Evolutionary conservation across 2,329 filamentous ascomycete species (phyloP).

Genomic region (Cladosporium sp.): DNA sequence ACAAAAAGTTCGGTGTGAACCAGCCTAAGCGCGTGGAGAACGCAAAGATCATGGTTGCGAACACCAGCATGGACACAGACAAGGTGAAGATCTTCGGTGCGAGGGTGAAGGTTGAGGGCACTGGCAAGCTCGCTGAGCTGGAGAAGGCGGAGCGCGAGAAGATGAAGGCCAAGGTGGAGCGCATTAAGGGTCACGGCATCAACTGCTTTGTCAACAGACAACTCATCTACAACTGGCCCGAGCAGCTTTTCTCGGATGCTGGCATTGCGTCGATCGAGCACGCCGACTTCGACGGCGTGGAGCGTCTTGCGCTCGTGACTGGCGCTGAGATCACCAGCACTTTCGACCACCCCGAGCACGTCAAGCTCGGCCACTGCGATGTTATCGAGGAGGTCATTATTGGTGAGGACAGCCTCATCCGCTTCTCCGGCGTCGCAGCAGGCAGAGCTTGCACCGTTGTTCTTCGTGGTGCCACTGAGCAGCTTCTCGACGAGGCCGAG

Average conservation of each 20-base stretch:
- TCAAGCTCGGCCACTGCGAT: slow-evolving; percentile 94
- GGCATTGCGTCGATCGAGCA: slow-evolving; percentile 99
- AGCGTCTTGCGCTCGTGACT: slow-evolving; percentile 89
- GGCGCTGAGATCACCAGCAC: slow-evolving; percentile 97
- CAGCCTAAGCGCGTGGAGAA: slow-evolving; percentile 97
- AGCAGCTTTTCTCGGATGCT: slow-evolving; percentile 96
- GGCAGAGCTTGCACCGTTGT: slow-evolving; percentile 96
- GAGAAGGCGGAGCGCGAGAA: slow-evolving; percentile 98
- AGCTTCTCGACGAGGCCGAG: slow-evolving; percentile 95
- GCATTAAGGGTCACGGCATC: slow-evolving; percentile 97
- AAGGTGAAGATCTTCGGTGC: slow-evolving; percentile 99
- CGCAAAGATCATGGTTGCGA: slow-evolving; percentile 95
- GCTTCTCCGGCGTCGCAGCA: slow-evolving; percentile 92
- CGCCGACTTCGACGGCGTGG: slow-evolving; percentile 97
- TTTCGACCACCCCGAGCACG: slow-evolving; percentile 95
- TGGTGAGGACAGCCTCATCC: slow-evolving; percentile 94
- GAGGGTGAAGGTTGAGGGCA: slow-evolving; percentile 92
- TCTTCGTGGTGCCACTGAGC: slow-evolving; percentile 91
- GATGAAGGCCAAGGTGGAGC: slow-evolving; percentile 99
- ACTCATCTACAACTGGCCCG: slow-evolving; percentile 99
- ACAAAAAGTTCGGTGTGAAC: slow-evolving; percentile 99
- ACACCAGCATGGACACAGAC: slow-evolving; percentile 99
- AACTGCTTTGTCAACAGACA: slow-evolving; percentile 99
- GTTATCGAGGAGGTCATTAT: slow-evolving; percentile 98
- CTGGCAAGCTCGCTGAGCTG: slow-evolving; percentile 94